Percentiles rank a stretch among this genome's conserved stretches.
phyloP scores from a whole-genome alignment of 2,329 filamentous ascomycete species.

The Phyllosticta citribraziliensis region DNA sequence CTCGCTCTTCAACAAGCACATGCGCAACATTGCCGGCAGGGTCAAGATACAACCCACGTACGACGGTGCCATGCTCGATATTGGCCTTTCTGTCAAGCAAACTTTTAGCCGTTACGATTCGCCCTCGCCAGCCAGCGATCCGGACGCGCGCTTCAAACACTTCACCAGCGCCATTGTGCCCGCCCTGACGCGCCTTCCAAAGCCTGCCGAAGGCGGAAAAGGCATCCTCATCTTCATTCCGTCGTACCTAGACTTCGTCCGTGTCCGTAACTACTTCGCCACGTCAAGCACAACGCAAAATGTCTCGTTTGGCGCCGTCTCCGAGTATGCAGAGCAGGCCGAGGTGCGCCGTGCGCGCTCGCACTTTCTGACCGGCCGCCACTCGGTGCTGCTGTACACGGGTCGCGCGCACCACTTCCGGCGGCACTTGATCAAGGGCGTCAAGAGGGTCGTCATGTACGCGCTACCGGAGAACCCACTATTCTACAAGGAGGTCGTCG shows the following conservation, averaged over 20 bases:
- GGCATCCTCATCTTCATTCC: slow-evolving; percentile 86
- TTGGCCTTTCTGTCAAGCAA: slow-evolving; percentile 66
- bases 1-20: slow-evolving; percentile 63
- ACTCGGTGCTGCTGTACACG: slow-evolving; percentile 79
- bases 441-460: slow-evolving; percentile 80
- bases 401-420: slow-evolving; percentile 96
- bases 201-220: slow-evolving; percentile 41
- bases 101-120: slow-evolving; percentile 84
- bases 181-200: slow-evolving; percentile 57
- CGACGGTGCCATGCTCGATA: slow-evolving; percentile 60
- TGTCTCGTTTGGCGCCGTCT: slow-evolving; percentile 69
- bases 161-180: slow-evolving; percentile 78
- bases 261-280: slow-evolving; percentile 84
- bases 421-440: slow-evolving; percentile 72
- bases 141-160: slow-evolving; percentile 82
- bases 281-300: slow-evolving; percentile 50
- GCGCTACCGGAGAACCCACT: slow-evolving; percentile 77
- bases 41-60: slow-evolving; percentile 60
- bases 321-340: slow-evolving; percentile 72
- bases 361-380: slow-evolving; percentile 75
- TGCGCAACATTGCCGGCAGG: slow-evolving; percentile 74
- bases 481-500: slow-evolving; percentile 70
- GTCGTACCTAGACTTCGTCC: slow-evolving; percentile 89
- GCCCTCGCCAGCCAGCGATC: slow-evolving; percentile 59
- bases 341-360: slow-evolving; percentile 77